phyloP scores from a whole-genome alignment of 192 early-diverging fungal species.

The Mortierella alpina region DNA sequence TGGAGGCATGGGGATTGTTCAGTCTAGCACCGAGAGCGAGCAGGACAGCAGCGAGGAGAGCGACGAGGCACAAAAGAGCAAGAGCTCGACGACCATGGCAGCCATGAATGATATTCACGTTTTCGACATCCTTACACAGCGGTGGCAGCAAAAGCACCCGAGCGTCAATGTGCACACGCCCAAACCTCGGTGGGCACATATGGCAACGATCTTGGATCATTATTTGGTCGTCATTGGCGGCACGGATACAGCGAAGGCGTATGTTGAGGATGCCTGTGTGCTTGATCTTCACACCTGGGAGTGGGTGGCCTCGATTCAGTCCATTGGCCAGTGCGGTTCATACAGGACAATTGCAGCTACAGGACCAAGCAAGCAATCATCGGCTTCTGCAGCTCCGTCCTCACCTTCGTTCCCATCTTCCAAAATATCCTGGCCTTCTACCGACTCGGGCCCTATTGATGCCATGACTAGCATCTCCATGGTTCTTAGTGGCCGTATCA shows the following conservation, averaged over 20 bases:
- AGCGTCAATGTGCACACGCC: constrained; percentile 34
- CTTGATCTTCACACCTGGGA: constrained; percentile 50
- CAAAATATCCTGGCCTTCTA: constrained; percentile 29
- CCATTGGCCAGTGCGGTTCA: constrained; percentile 46
- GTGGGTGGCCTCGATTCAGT: constrained; percentile 46
- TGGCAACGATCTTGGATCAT: constrained; percentile 38
- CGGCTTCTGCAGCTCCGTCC: constrained; percentile 6
- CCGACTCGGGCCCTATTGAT: constrained; percentile 26
- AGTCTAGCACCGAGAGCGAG: not conserved
- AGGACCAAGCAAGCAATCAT: constrained; percentile 25
- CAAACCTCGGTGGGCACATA: constrained; percentile 46
- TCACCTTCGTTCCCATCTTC: constrained; percentile 43
- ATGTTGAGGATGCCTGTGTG: constrained; percentile 47
- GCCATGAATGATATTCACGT: constrained; percentile 45
- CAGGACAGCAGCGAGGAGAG: constrained; percentile 18
- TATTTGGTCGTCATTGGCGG: constrained; percentile 48
- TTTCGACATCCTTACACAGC: constrained; percentile 40
- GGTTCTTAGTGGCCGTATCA: constrained; percentile 46
- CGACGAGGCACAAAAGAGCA: constrained; percentile 18
- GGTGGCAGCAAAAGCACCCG: constrained; percentile 41
- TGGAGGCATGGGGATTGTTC: constrained; percentile 34
- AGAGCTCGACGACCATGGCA: not conserved
- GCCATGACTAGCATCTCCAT: constrained; percentile 40
- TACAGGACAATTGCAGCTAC: constrained; percentile 45
- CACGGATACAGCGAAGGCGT: constrained; percentile 39